Base-by-base conservation (phyloP, 1,284 basidiomycete species). In the Grifola frondosa region DNA sequence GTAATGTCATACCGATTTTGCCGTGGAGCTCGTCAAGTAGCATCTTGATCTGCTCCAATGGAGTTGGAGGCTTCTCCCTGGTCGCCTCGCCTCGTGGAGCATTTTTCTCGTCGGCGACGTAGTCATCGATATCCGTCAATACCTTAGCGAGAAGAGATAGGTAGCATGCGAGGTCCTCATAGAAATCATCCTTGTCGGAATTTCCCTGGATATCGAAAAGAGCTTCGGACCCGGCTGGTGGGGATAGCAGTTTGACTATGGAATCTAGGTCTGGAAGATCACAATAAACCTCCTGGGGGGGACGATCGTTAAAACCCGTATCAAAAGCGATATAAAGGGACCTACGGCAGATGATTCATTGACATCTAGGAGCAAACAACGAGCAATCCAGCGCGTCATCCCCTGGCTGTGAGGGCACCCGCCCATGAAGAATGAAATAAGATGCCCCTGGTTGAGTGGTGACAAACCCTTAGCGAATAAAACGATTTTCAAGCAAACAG, bases 361-460 rank as follows among this genome's bases (percentile, higher is more conserved):
- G 3, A 25, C 42, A 3, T 49, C 46, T 12, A 62, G 48, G 19
- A 69, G 51, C n/a, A 63, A 38, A 3, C 29, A 16, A 47, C 73
- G 64, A 0, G 83, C 81, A 23, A 84, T 58, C 62, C 71, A 74
- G 37, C 76, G 71, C 15, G 79, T 77, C 31, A 88, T 73, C 12
- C 76, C 73, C 33, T 67, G 65, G 20, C 75, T 69, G n/a, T 70
- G 68, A 6, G 68, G 66, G 34, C 73, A 69, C 4, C 77, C 77
- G 34, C 70, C 68, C 4, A 71, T 69, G n/a, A 88, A 65, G 42
- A 80, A 65, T 2, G 72, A 70, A 11, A 84, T 41, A 6, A 81
- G 53, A 41, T 66, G 63, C 3, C 70, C 69, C 57, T 79, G 75
- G 49, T 78, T 76, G 28, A 46, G 25, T 4, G 61, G 55, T 3